Evolutionary conservation across 1,139 yeast genomes (phyloP), one percentile per base, ranked within the genome.

Genomic region (Kodamaea ohmeri): DNA sequence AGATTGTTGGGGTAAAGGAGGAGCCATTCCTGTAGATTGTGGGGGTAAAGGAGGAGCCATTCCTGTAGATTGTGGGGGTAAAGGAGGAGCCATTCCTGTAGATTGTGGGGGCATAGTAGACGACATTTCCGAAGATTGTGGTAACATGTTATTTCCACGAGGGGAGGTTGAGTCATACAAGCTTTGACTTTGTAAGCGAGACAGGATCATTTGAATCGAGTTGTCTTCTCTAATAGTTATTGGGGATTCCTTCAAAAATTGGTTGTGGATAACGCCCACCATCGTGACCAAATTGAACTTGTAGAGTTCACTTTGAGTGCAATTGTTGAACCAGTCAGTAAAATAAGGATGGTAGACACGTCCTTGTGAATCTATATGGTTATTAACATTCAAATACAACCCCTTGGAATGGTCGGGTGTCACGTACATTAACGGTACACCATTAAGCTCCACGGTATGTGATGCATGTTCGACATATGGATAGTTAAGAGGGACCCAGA

Each of bases 401-500:
- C 61, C 73, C 61, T 67, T 46, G 16, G 52, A 38, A 30, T 65
- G 67, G 29, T 69, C 67, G 0, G 84, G 80, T 18, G 71, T 66
- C 6, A 88, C 76, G 53, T 69, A 83, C 0, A 78, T 73, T 16
- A 78, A 52, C 0, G 97, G 97, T 1, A 80, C 71, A 3, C 52
- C 51, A 13, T 40, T 35, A 29, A 30, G 24, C n/a, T 36, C 44
- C 28, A 25, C 27, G 2, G 21, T 12, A 13, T 21, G 17, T 12
- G 3, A 40, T 25, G 21, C 8, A 7, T 25, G 34, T 13, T 51
- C 54, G 7, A 50, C 55, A 19, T 51, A 53, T 0, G 96, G 96
- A 51, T 86, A 87, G 19, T 70, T 65, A 26, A 71, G 70, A 0
- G 96, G 95, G 1, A 90, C 54, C 95, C 96, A 89, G 3, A 89